Percentiles rank a stretch among this genome's conserved stretches.
phyloP scores from a whole-genome alignment of 495 filamentous ascomycete genomes.

The Aspergillus sclerotiicarbonarius region DNA sequence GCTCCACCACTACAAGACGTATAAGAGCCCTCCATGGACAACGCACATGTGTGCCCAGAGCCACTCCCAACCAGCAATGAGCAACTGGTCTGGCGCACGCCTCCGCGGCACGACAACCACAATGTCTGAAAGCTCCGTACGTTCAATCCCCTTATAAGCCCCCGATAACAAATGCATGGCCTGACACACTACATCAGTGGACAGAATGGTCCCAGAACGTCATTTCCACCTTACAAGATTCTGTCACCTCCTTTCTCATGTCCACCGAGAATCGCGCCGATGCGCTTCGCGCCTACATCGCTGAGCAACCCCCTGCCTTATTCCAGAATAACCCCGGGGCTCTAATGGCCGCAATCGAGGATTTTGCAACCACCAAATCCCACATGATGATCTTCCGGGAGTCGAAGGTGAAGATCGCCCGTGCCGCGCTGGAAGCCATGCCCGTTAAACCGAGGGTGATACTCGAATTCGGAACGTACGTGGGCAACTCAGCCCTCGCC shows the following conservation, averaged over 20 bases:
- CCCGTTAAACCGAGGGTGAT: slow-evolving; percentile 6
- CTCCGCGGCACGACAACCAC: no score
- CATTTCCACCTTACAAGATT: neutral
- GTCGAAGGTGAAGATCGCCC: neutral
- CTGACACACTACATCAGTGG: neutral
- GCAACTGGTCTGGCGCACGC: no score
- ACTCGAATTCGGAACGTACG: slow-evolving; percentile 32
- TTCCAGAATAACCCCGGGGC: neutral
- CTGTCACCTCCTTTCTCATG: neutral
- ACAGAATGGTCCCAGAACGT: neutral
- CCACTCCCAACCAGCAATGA: no score
- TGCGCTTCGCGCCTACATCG: neutral
- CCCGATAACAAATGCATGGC: neutral
- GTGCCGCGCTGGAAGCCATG: neutral
- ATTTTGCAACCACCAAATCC: neutral
- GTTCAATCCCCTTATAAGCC: neutral
- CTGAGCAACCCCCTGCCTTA: neutral
- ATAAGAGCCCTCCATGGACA: no score
- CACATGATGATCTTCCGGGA: neutral
- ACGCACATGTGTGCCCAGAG: no score
- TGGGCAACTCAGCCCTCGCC: slow-evolving; percentile 30
- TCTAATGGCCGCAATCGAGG: neutral
- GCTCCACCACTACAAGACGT: no score
- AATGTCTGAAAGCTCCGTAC: neutral
- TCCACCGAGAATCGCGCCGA: neutral